phyloP scores from a whole-genome alignment of 75 land plant species.

The Pinus taeda region DNA sequence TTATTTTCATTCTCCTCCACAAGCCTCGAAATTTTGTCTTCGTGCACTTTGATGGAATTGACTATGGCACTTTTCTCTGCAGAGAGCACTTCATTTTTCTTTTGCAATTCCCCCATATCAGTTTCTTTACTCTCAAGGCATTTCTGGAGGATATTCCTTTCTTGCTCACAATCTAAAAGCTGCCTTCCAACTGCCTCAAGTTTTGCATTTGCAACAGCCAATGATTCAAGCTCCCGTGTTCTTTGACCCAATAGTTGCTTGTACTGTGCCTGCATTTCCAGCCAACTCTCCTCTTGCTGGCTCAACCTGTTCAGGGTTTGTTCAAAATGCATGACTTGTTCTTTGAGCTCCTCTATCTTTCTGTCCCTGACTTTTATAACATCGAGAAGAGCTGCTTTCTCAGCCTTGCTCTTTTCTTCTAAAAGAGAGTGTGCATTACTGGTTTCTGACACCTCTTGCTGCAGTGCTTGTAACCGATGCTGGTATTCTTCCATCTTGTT shows the following conservation, averaged over 20 bases:
- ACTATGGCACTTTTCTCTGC: slow-evolving; percentile 1
- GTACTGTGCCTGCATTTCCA: neutral
- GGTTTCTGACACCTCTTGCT: slow-evolving; percentile 34
- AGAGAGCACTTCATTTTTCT: neutral
- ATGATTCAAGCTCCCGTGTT: neutral
- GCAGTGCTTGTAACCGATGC: slow-evolving; percentile 18
- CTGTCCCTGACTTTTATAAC: slow-evolving; percentile 14
- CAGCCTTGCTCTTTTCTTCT: slow-evolving; percentile 25
- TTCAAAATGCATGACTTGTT: slow-evolving; percentile 13
- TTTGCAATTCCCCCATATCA: neutral
- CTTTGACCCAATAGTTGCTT: slow-evolving; percentile 1
- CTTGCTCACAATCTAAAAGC: neutral
- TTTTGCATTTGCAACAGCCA: slow-evolving; percentile 1
- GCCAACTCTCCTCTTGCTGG: slow-evolving; percentile 6
- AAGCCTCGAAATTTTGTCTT: neutral
- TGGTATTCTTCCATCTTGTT: slow-evolving; percentile 11
- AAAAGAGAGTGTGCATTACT: slow-evolving; percentile 24
- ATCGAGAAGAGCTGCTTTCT: slow-evolving; percentile 5
- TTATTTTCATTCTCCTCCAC: neutral
- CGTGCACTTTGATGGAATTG: neutral
- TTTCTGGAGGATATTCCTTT: neutral
- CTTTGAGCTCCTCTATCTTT: slow-evolving; percentile 16
- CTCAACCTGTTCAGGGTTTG: slow-evolving; percentile 7
- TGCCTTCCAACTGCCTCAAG: neutral
- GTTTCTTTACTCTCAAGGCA: neutral